These are phyloP conservation scores for Hygrophorus pudorinus DNA, from an alignment of 768 basidiomycete genomes.

Conservation along the genomic window DNA sequence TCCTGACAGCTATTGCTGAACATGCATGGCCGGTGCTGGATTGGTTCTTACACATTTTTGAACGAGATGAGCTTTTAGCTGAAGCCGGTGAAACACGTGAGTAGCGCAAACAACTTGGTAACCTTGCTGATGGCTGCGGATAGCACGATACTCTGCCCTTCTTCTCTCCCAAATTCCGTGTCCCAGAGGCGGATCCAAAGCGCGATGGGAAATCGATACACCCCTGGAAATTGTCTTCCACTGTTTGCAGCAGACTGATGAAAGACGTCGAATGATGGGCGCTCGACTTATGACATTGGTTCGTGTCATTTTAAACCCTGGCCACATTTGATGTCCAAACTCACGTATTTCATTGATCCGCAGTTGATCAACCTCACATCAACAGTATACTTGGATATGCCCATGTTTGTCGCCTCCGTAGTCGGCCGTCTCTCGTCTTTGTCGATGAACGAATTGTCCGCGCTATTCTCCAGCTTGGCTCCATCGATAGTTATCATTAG, in stretches of 20 bases:
- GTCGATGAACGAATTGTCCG: conserved; percentile 18
- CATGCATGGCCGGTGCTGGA: conserved; percentile 66
- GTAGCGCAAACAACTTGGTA: background rate
- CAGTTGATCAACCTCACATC: conserved; percentile 30
- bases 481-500: conserved; percentile 23
- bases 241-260: conserved; percentile 23
- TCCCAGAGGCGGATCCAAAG: conserved; percentile 33
- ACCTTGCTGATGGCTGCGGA: background rate
- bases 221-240: conserved; percentile 39
- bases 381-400: conserved; percentile 25
- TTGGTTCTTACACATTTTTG: conserved; percentile 59
- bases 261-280: conserved; percentile 22
- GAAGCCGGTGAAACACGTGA: conserved; percentile 19
- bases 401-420: conserved; percentile 28
- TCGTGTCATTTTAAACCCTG: conserved; percentile 15
- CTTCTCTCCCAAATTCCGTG: conserved; percentile 51
- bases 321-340: conserved; percentile 2
- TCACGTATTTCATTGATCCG: conserved; percentile 3
- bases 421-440: conserved; percentile 21
- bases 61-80: conserved; percentile 45
- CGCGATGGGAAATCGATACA: conserved; percentile 45
- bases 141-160: conserved; percentile 36
- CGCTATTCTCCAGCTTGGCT: conserved; percentile 27
- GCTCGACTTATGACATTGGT: conserved; percentile 22
- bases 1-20: conserved; percentile 34